Evolutionary conservation across 1,139 yeast species (phyloP), one percentile per base, ranked within the genome.

Genomic region (Saccharomycopsis hybrid): DNA sequence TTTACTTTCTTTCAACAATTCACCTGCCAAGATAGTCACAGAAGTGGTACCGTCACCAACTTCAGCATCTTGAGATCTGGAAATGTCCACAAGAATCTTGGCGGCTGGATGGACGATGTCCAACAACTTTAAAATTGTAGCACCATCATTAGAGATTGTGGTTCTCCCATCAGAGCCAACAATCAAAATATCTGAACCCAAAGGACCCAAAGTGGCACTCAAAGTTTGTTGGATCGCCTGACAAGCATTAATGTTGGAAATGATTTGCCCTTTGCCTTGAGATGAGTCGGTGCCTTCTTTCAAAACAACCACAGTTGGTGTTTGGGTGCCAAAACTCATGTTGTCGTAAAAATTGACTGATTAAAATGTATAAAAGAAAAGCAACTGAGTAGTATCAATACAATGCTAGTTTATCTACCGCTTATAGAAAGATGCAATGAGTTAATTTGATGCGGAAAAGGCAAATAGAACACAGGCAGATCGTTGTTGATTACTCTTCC

Each of bases 101-200:
- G 98, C 98, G 13, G 98, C 98, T 4, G 99, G 98, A 64, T 92
- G 99, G 30, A 94, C 97, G 53, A 94, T 95, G 63, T 94, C 98
- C 59, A 92, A 72, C 55, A 90, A 74, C 65, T 85, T 88, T 66
- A 92, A 74, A 59, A 92, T 92, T 2, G 99, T 94, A 47, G 98
- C 98, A 54, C 98, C 99, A 65, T 92, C 99, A 67, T 92, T 92
- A 40, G 98, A 89, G 58, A 92, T 90, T 32, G 97, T 92, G 45
- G 97, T 87, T 60, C 79, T 84, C 51, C 96, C 96, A 60, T 77
- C 80, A 28, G 84, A 76, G 41, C 84, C 80, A 43, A 89, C 97
- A 60, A 92, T 81, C 62, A 92, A 72, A 57, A 92, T 90, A 68
- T 92, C 99, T 29, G 96, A 87, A 36, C 99, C 99, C 61, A 92